phyloP scores from a whole-genome alignment of 768 basidiomycete species.

The Clavaria fumosa region DNA sequence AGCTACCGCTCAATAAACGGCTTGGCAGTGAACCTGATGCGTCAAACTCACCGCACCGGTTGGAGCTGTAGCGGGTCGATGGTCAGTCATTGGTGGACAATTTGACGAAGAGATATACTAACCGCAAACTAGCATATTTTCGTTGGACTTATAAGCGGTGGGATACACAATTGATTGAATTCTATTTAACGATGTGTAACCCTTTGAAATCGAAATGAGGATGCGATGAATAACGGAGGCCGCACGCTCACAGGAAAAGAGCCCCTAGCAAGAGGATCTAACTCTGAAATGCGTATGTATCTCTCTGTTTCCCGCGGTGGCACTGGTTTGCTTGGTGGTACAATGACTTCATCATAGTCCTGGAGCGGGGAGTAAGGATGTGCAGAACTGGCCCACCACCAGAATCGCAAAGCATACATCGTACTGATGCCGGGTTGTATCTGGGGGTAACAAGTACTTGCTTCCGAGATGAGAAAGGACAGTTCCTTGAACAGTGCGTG shows the following conservation, averaged over 20 bases:
- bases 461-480: slow-evolving; percentile 58
- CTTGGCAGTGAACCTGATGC: slow-evolving; percentile 6
- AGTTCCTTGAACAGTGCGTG: slow-evolving; percentile 39
- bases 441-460: slow-evolving; percentile 70
- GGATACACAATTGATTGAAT: slow-evolving; percentile 93
- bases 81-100: background rate
- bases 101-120: no score
- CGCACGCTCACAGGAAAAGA: slow-evolving; percentile 63
- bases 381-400: no score
- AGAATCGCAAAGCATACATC: slow-evolving; percentile 38
- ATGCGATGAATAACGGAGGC: background rate
- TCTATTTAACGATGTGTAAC: slow-evolving; percentile 76
- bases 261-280: slow-evolving; percentile 62
- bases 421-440: slow-evolving; percentile 49
- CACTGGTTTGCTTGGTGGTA: slow-evolving; percentile 71
- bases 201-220: slow-evolving; percentile 28
- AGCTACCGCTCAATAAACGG: slow-evolving; percentile 8
- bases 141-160: slow-evolving; percentile 87
- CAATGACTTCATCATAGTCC: slow-evolving; percentile 79
- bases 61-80: slow-evolving; percentile 44
- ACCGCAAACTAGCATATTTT: slow-evolving; percentile 93
- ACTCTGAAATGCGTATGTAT: slow-evolving; percentile 50
- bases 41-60: slow-evolving; percentile 79
- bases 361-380: background rate
- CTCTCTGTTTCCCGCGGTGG: slow-evolving; percentile 61